Evolutionary conservation across 2,329 filamentous ascomycete genomes (phyloP), one percentile per base, ranked within the genome.

Genomic region (Rhynchosporium graminicola): DNA sequence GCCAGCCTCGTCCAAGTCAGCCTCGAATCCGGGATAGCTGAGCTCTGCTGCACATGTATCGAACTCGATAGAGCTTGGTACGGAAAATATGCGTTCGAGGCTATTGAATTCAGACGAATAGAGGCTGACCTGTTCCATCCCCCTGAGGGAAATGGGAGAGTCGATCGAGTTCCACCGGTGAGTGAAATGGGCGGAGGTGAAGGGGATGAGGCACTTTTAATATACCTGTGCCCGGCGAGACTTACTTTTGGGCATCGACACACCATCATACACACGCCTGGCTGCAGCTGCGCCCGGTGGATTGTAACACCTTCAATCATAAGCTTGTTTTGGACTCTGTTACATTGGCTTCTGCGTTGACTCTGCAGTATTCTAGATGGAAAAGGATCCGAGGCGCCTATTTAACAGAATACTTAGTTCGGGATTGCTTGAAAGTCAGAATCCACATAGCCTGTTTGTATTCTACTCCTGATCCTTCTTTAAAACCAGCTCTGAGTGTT

Each of bases 61-160:
- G 6, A 15, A 20, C 51, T 12, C 51, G 29, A 42, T 40, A 3
- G n/a, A 20, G 20, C 8, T 4, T 42, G 51, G 51, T 9, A 29
- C 51, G 8, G 38, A 9, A 29, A 12, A 10, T 9, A 29, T 26
- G 13, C 33, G 40, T n/a, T 54, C 51, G 8, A 40, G 20, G 51
- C 51, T 54, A 33, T 28, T 38, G 36, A 29, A 54, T 42, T 20
- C 36, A 33, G 12, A 20, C 40, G 40, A 20, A n/a, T 28, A 45
- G 40, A 31, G 31, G 20, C 40, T 36, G 40, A 5, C 40, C n/a
- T 45, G 54, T 40, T 57, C 54, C 54, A 43, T 57, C 40, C 45
- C 28, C 31, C 20, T 57, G 15, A 28, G 13, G 33, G 15, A 28
- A 40, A 46, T 10, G 26, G 20, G 28, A 57, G 28, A 20, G 29